A percentile compares a stretch with the other conserved stretches of the same genome.
Evolutionary conservation across 2,329 filamentous ascomycete genomes (phyloP).

Genomic region (Byssochlamys sp.): DNA sequence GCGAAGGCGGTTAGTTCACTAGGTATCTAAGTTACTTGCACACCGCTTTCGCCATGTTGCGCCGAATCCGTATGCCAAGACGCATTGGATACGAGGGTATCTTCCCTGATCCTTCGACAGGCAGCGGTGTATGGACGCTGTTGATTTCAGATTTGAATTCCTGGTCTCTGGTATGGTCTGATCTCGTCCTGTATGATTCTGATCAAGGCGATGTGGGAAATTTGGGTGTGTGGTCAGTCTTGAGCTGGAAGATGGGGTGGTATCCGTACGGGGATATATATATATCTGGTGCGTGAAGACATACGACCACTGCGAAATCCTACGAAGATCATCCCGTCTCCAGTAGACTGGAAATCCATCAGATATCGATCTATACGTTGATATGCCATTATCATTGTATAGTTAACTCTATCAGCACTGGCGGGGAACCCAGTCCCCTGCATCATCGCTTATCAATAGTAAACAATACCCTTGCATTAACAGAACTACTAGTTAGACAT

Average conservation of each 20-base stretch:
- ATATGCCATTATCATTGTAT: too few relatives aligned
- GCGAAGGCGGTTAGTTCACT: too few relatives aligned
- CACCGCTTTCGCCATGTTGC: neutral
- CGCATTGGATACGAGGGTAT: neutral
- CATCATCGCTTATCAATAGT: too few relatives aligned
- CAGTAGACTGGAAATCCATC: too few relatives aligned
- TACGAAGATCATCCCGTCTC: too few relatives aligned
- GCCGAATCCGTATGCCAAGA: neutral
- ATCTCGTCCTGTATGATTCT: neutral
- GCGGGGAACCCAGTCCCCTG: too few relatives aligned
- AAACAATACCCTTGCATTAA: too few relatives aligned
- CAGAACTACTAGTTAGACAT: too few relatives aligned
- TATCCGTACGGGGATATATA: neutral
- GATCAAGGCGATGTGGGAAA: neutral
- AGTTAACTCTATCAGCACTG: too few relatives aligned
- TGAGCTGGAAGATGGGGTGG: neutral
- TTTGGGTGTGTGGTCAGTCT: neutral
- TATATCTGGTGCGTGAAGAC: neutral
- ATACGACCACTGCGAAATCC: too few relatives aligned
- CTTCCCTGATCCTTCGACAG: neutral
- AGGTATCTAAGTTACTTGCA: neutral
- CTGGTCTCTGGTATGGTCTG: neutral
- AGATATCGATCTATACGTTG: too few relatives aligned
- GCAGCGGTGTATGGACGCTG: neutral
- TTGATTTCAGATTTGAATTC: neutral